phyloP scores from a whole-genome alignment of 768 basidiomycete species.

The Pisolithus sp. region DNA sequence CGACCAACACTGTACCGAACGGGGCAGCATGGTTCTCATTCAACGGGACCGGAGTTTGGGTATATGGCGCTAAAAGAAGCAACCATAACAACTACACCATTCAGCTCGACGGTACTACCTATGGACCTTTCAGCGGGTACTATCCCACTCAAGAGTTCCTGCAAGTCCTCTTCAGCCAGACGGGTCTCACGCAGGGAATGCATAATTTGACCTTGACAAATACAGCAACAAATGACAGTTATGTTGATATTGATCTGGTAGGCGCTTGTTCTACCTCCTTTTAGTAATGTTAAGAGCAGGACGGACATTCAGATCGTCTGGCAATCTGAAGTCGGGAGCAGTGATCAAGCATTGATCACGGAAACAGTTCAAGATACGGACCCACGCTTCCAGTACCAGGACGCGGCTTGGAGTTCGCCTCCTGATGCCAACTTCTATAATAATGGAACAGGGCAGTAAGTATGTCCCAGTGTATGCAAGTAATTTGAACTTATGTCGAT shows the following conservation, averaged over 20 bases:
- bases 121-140: constrained; percentile 24
- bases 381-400: constrained; percentile 32
- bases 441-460: constrained; percentile 39
- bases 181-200: constrained; percentile 25
- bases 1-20: constrained; percentile 27
- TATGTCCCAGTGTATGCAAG: background rate
- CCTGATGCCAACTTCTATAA: constrained; percentile 31
- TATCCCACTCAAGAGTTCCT: constrained; percentile 29
- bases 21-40: constrained; percentile 37
- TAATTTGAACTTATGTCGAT: background rate
- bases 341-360: constrained; percentile 9
- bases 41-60: constrained; percentile 42
- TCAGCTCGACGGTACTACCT: constrained; percentile 32
- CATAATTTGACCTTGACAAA: constrained; percentile 33
- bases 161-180: constrained; percentile 33
- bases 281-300: background rate
- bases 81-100: constrained; percentile 44
- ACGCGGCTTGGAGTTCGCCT: constrained; percentile 30
- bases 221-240: constrained; percentile 27
- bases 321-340: constrained; percentile 21
- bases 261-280: background rate
- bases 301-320: constrained; percentile 15
- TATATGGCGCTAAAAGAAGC: constrained; percentile 44
- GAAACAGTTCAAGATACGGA: constrained; percentile 30
- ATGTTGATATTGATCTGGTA: constrained; percentile 46